Percentiles rank a stretch among this genome's conserved stretches.
These are phyloP conservation scores for Setaria italica DNA, from an alignment of 202 grass and related monocot species.

Conservation along the genomic window DNA sequence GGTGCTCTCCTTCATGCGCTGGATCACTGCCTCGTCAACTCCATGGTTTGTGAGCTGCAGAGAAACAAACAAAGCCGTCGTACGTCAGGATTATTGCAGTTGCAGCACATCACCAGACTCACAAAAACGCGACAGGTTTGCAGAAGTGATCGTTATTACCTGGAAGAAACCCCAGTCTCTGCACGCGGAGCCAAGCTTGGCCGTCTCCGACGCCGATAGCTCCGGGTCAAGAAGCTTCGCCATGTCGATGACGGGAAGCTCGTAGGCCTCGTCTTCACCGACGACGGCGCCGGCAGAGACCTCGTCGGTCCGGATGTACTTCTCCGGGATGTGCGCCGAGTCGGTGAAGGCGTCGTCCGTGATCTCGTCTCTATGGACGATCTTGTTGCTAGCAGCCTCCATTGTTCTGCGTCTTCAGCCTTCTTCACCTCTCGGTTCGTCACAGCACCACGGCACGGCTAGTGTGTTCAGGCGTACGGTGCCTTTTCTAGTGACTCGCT, in stretches of 20 bases:
- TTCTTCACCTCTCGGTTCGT: not conserved
- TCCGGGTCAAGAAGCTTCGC: conserved; percentile 39
- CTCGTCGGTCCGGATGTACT: conserved; percentile 34
- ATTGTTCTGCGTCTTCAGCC: not conserved
- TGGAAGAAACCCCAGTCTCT: conserved; percentile 70
- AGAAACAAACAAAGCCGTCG: not conserved
- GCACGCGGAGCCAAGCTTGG: conserved; percentile 56
- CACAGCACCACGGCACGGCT: not conserved
- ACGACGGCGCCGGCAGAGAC: not conserved
- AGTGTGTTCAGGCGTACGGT: no score
- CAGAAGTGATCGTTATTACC: not conserved
- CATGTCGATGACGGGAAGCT: conserved; percentile 50
- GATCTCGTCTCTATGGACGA: not conserved
- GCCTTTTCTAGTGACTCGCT: no score
- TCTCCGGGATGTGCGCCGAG: conserved; percentile 5
- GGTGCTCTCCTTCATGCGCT: conserved; percentile 12
- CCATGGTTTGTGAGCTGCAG: conserved; percentile 36
- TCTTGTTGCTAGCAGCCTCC: no score
- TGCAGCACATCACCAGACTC: no score
- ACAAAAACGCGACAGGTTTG: not conserved
- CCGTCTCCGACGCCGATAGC: conserved; percentile 34
- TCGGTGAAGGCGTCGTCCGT: conserved; percentile 8
- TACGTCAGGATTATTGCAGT: not conserved
- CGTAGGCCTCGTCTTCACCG: not conserved
- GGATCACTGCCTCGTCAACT: conserved; percentile 9